Evolutionary conservation across 768 basidiomycete genomes (phyloP), one percentile per base, ranked within the genome.

Genomic region (Rhodotorula diobovata): DNA sequence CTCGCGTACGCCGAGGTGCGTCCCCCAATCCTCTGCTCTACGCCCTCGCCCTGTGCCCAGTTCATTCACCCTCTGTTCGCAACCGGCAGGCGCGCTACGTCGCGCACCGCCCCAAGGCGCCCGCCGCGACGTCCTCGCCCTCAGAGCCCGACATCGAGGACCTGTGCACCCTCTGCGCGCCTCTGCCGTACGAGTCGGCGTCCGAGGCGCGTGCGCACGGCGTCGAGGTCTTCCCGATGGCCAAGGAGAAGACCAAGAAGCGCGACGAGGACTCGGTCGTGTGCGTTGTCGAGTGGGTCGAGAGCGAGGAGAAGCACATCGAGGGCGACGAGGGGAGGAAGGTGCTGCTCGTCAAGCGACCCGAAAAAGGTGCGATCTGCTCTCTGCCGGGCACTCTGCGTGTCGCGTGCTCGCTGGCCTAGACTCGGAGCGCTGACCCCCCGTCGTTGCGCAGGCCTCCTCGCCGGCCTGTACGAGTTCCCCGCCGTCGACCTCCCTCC

Each of bases 391-490:
- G 23, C 21, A 5, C 34, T 28, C 20, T 25, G 15, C 16, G 20
- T 46, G 4, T 21, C 21, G 11, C 21, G 23, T 7, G 12, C 45
- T 4, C 12, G 20, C 45, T 18, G 45, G 15, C 45, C 3, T 23
- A 7, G 20, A 18, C 18, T 46, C 45, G 14, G 20, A n/a, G 20
- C 20, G 8, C 48, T 12, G 10, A 48, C 23, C 45, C 32, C 2
- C 20, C 9, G 11, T 4, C 12, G 1, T 2, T 9, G 32, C n/a
- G 4, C 74, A 96, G 94, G 94, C 34, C 87, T 97, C 57, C 83
- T 97, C 63, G 94, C 91, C 30, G 92, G 94, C 18, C 82, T 97
- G 53, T 87, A 88, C 79, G 93, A 97, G 77, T 93, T 93, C 81
- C 90, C 92, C 66, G 86, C 90, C 50, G 79, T 85, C 65, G 83